Evolutionary conservation across 345 rosid species (phyloP).

Genomic region (Clarkia xantiana): DNA sequence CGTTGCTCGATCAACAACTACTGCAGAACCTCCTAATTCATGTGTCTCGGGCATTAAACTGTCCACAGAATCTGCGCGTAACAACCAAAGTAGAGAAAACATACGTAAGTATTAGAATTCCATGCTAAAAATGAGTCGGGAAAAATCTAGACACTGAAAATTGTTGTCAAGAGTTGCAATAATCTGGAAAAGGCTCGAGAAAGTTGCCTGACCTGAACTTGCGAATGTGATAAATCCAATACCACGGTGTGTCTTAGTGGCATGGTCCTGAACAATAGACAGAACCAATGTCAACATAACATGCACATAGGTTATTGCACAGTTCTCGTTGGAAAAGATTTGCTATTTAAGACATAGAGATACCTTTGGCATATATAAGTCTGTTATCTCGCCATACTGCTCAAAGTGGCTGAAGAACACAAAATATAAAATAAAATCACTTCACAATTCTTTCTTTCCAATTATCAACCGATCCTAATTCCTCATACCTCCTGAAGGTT

Average conservation of each 20-base stretch:
- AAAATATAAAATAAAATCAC: background rate
- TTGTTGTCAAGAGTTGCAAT: background rate
- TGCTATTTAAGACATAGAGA: conserved; percentile 3
- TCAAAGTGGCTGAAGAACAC: conserved; percentile 63
- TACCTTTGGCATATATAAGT: conserved; percentile 96
- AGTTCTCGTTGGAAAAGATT: background rate
- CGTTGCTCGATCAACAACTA: conserved; percentile 93
- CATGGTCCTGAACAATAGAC: conserved; percentile 49
- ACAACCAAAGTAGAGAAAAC: background rate
- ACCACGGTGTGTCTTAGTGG: conserved; percentile 79
- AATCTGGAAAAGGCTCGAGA: background rate
- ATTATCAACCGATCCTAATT: background rate
- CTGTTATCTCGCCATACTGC: conserved; percentile 84
- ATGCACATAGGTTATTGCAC: too few relatives aligned
- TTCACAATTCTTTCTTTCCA: background rate
- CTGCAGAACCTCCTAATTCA: conserved; percentile 79
- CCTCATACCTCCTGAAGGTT: conserved; percentile 65
- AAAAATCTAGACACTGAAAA: background rate
- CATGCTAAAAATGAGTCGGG: background rate
- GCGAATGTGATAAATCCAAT: conserved; percentile 90
- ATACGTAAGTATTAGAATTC: background rate
- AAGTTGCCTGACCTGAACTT: conserved; percentile 47
- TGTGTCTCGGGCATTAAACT: conserved; percentile 78
- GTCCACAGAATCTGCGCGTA: conserved; percentile 69
- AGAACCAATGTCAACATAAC: background rate